Evolutionary conservation across 306 rosid species (phyloP), one percentile per base, ranked within the genome.

Genomic region (Dryas drummondii): DNA sequence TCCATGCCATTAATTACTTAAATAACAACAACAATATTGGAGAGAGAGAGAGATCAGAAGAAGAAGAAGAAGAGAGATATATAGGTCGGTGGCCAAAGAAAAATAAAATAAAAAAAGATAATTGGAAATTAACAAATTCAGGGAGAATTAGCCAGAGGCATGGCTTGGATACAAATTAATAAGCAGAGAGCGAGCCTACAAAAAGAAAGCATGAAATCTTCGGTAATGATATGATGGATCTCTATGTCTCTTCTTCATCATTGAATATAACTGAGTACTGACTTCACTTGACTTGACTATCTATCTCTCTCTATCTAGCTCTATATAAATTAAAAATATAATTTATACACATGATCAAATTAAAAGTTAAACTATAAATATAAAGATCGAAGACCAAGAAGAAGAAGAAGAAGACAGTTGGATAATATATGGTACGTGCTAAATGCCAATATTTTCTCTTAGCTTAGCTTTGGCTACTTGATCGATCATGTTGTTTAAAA

Each of bases 311-410:
- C 47, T 56, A 11, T 70, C 27, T 73, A 32, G 22, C 22, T 54
- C 49, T 68, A 63, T 78, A 56, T 62, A 70, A 66, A 42, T 62
- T 52, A 22, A 17, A 71, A 81, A 81, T 71, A 71, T 1, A 32
- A 32, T 72, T 75, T 83, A 70, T 80, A 80, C 79, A 75, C 76
- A 68, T 59, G 55, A 51, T 26, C 4, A 13, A 44, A 32, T 32
- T 32, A 32, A 32, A 32, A 32, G 37, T 32, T 32, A 32, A 32
- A 32, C 37, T 32, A 32, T 32, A 1, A 22, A 22, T 22, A 32
- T 32, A 32, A 32, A 32, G 37, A 32, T 32, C 37, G 37, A 32
- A 32, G 37, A 32, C 37, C 37, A 32, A 32, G 37, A 32, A 32
- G 37, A 32, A 32, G 37, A 32, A 32, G 37, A 32, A 1, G 3